These are phyloP conservation scores for Pseudonitzschia multistriata DNA, from an alignment of 108 stramenopile species.

Conservation along the genomic window DNA sequence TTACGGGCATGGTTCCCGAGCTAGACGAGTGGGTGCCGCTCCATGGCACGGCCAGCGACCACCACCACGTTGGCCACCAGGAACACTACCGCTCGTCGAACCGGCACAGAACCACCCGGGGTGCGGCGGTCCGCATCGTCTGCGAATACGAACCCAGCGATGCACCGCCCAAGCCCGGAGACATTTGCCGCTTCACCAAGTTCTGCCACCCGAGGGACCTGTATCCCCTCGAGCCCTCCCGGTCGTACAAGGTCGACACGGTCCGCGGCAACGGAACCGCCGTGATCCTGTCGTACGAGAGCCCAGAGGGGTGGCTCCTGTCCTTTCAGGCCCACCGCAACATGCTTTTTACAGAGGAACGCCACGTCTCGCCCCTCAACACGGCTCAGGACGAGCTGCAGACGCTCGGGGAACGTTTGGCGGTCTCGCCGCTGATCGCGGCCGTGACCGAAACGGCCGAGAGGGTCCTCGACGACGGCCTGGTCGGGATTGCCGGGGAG, in stretches of 20 bases:
- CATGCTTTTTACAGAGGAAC: conserved; percentile 64
- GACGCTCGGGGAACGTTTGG: conserved; percentile 58
- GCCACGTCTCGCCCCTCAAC: conserved; percentile 59
- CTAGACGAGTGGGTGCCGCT: conserved; percentile 71
- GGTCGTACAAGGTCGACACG: conserved; percentile 47
- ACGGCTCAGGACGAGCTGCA: conserved; percentile 56
- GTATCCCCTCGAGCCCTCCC: conserved; percentile 54
- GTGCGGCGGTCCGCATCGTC: conserved; percentile 53
- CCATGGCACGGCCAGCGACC: conserved; percentile 15
- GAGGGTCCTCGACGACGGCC: conserved; percentile 65
- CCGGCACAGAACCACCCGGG: conserved; percentile 3
- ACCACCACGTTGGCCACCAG: neutral
- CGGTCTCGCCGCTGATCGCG: conserved; percentile 63
- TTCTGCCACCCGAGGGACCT: conserved; percentile 61
- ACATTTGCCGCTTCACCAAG: conserved; percentile 65
- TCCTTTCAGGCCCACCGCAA: conserved; percentile 67
- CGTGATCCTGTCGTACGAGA: conserved; percentile 60
- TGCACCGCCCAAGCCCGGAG: conserved; percentile 58
- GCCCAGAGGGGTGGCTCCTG: conserved; percentile 71
- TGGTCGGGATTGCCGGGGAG: conserved; percentile 54
- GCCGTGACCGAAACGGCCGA: conserved; percentile 51
- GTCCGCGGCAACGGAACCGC: conserved; percentile 56
- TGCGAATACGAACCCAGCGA: conserved; percentile 82
- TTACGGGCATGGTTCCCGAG: conserved; percentile 62
- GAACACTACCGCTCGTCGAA: neutral